phyloP scores from a whole-genome alignment of 1,139 yeast species.

The Lodderomyces elongisporus region DNA sequence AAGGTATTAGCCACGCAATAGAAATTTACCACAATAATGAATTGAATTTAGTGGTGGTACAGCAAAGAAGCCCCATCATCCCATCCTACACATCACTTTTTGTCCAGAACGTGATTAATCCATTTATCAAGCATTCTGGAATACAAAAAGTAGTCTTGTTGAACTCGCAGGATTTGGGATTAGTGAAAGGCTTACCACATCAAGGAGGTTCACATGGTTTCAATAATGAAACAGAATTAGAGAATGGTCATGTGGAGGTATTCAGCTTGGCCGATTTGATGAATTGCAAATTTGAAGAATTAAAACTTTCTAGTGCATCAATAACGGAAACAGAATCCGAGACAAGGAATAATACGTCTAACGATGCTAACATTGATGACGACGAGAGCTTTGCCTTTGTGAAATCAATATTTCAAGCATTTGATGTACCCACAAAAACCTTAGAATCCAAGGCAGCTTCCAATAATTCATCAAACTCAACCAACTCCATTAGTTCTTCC shows the following conservation, averaged over 20 bases:
- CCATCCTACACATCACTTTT: slow-evolving; percentile 56
- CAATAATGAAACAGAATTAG: too few species aligned
- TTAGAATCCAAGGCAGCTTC: too few species aligned
- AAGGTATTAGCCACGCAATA: slow-evolving; percentile 52
- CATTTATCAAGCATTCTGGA: slow-evolving; percentile 36
- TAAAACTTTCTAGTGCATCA: slow-evolving; percentile 15
- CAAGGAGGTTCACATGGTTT: too few species aligned
- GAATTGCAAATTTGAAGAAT: slow-evolving; percentile 26
- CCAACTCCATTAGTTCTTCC: too few species aligned
- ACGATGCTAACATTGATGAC: slow-evolving; percentile 4
- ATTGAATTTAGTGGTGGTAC: slow-evolving; percentile 52
- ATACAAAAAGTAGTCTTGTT: slow-evolving; percentile 52
- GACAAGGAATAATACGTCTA: background rate
- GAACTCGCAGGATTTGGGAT: slow-evolving; percentile 70
- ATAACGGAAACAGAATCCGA: slow-evolving; percentile 7
- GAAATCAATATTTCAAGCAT: slow-evolving; percentile 11
- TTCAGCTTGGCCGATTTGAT: slow-evolving; percentile 33
- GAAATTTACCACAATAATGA: slow-evolving; percentile 49
- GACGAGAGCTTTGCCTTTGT: slow-evolving; percentile 17
- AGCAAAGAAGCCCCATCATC: slow-evolving; percentile 79
- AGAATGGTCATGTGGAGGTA: slow-evolving; percentile 24
- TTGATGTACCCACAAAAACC: slow-evolving; percentile 7
- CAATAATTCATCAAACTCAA: too few species aligned
- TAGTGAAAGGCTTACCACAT: slow-evolving; percentile 29
- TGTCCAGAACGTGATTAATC: slow-evolving; percentile 48